Evolutionary conservation across 2,329 filamentous ascomycete genomes (phyloP).

Genomic region (Coleophoma eucalyptorum): DNA sequence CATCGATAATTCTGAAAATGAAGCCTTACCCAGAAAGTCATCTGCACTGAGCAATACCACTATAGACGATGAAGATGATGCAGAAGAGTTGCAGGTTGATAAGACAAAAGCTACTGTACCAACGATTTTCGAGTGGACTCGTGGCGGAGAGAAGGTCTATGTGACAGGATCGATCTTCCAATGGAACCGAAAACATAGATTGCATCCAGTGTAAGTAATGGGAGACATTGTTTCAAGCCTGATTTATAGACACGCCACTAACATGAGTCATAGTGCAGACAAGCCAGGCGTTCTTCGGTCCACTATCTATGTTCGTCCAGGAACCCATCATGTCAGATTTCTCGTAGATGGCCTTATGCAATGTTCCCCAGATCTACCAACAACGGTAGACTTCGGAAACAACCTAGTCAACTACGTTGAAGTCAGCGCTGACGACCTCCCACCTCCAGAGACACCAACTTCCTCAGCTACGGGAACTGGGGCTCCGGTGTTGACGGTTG

Average conservation of each 20-base stretch:
- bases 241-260: slow-evolving; percentile 2
- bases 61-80: slow-evolving; percentile 72
- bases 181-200: slow-evolving; percentile 90
- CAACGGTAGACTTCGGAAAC: slow-evolving; percentile 96
- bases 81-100: slow-evolving; percentile 72
- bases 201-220: slow-evolving; percentile 70
- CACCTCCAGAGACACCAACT: slow-evolving; percentile 27
- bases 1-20: slow-evolving; percentile 26
- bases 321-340: slow-evolving; percentile 96
- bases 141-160: slow-evolving; percentile 83
- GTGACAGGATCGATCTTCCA: slow-evolving; percentile 97
- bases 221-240: background rate
- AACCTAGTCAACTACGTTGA: slow-evolving; percentile 98
- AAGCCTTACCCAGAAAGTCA: slow-evolving; percentile 43
- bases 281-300: slow-evolving; percentile 65
- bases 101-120: slow-evolving; percentile 76
- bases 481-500: slow-evolving; percentile 9
- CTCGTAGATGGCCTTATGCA: slow-evolving; percentile 92
- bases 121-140: slow-evolving; percentile 80
- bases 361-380: slow-evolving; percentile 81
- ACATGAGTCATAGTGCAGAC: slow-evolving; percentile 28
- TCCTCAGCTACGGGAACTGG: slow-evolving; percentile 21
- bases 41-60: slow-evolving; percentile 59
- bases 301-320: slow-evolving; percentile 79
- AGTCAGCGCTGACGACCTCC: slow-evolving; percentile 72